A percentile compares a stretch with the other conserved stretches of the same genome.
These are phyloP conservation scores for Martiniozyma asiatica DNA, from an alignment of 1,139 yeast genomes.

Conservation along the genomic window DNA sequence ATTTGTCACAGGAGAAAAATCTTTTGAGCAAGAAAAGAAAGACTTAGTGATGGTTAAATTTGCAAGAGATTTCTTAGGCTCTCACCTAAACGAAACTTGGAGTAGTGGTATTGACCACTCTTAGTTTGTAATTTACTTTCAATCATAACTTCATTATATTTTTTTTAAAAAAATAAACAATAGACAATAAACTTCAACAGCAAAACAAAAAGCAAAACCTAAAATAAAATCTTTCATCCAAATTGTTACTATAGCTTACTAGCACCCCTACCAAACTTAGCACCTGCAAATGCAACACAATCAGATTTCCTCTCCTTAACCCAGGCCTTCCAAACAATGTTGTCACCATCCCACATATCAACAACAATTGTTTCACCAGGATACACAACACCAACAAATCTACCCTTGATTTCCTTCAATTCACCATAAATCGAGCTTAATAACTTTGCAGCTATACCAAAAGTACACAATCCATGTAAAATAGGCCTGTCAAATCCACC, in stretches of 20 bases:
- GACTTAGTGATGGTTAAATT: constrained; percentile 34
- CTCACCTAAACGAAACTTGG: constrained; percentile 61
- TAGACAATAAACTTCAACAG: too few relatives aligned
- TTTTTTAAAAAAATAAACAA: too few relatives aligned
- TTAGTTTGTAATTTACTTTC: neutral
- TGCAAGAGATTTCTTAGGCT: constrained; percentile 38
- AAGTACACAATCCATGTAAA: constrained; percentile 83
- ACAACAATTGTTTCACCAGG: constrained; percentile 92
- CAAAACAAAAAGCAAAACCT: neutral
- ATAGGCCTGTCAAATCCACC: constrained; percentile 84
- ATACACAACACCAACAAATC: constrained; percentile 86
- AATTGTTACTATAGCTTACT: too few relatives aligned
- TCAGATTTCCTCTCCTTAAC: constrained; percentile 68
- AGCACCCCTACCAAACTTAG: constrained; percentile 40
- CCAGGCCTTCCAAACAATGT: constrained; percentile 72
- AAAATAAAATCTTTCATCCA: too few relatives aligned
- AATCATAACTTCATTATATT: too few relatives aligned
- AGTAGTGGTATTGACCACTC: constrained; percentile 45
- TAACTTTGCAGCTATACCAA: constrained; percentile 72
- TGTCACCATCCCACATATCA: constrained; percentile 69
- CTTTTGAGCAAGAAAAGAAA: constrained; percentile 18
- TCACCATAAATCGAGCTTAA: constrained; percentile 72
- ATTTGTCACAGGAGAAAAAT: constrained; percentile 28
- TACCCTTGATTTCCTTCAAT: constrained; percentile 76
- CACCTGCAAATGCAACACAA: constrained; percentile 83